Percentiles rank a stretch among this genome's conserved stretches.
Evolutionary conservation across 306 rosid species (phyloP).

Genomic region (Dalbergia cultrata): DNA sequence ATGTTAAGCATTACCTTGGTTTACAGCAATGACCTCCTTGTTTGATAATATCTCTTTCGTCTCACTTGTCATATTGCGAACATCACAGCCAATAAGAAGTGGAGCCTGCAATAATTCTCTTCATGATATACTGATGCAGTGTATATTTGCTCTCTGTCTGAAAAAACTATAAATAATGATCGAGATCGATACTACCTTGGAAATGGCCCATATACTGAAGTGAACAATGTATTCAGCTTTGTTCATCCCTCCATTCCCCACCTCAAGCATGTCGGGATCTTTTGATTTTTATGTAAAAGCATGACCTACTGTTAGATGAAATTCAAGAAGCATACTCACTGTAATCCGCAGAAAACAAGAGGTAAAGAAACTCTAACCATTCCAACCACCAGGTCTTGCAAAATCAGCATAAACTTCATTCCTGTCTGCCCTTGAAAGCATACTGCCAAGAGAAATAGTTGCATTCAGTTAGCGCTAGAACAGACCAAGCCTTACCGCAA

Average conservation of each 20-base stretch:
- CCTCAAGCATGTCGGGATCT: conserved; percentile 99
- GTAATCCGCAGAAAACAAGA: background rate
- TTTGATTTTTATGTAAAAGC: conserved; percentile 37
- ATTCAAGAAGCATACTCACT: background rate
- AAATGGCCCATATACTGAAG: conserved; percentile 95
- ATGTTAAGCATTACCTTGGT: conserved; percentile 68
- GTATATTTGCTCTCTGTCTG: background rate
- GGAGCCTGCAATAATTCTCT: conserved; percentile 76
- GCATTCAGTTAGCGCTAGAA: background rate
- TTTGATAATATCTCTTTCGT: conserved; percentile 72
- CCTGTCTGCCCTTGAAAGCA: conserved; percentile 82
- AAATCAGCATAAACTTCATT: conserved; percentile 81
- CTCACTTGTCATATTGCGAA: conserved; percentile 79
- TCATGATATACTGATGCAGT: conserved; percentile 24
- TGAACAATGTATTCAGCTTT: conserved; percentile 86
- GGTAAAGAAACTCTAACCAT: conserved; percentile 61
- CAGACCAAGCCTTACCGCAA: background rate
- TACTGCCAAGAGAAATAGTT: conserved; percentile 57
- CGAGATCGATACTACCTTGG: conserved; percentile 66
- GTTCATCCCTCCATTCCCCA: conserved; percentile 97
- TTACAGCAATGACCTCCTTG: conserved; percentile 81
- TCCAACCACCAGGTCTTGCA: conserved; percentile 98
- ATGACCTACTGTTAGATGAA: too few relatives aligned
- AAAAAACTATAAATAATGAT: background rate
- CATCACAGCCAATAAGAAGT: conserved; percentile 93